Conservation (phyloP, 2,329 filamentous ascomycete genomes). For the Fusarium clavum region DNA sequence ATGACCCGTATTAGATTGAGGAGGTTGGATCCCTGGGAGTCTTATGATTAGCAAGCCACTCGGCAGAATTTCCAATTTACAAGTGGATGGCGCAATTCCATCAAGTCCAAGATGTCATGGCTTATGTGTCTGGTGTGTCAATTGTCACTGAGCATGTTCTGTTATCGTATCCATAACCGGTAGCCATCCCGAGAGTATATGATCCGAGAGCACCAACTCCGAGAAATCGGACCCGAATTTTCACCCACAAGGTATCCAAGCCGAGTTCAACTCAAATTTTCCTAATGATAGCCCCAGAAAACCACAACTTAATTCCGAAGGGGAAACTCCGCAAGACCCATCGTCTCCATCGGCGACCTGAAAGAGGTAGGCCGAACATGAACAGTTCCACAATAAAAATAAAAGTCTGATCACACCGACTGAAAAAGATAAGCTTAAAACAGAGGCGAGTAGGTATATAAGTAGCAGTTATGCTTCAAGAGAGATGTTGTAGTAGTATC, state of each 20-base stretch:
- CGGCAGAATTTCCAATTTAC: background rate
- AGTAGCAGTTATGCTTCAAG: background rate
- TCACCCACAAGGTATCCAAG: background rate
- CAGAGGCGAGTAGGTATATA: accelerated
- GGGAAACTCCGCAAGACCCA: conserved; percentile 28
- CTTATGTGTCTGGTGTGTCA: background rate
- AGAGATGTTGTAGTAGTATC: background rate
- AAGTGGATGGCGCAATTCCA: background rate
- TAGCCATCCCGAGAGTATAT: background rate
- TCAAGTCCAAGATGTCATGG: background rate
- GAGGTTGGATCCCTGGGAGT: no score
- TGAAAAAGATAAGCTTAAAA: conserved; percentile 20
- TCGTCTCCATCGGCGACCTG: conserved; percentile 16
- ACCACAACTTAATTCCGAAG: conserved; percentile 8
- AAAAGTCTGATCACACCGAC: conserved; percentile 39
- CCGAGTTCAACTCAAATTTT: background rate
- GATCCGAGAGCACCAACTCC: no score
- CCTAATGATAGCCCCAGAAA: conserved; percentile 4
- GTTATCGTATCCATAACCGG: background rate
- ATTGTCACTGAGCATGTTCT: background rate
- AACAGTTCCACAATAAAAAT: conserved; percentile 36
- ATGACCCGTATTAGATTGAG: background rate
- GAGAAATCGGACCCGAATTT: background rate
- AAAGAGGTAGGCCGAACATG: conserved; percentile 24
- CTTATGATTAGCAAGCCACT: background rate